Percentiles rank a stretch among this genome's conserved stretches.
Evolutionary conservation across 2,329 filamentous ascomycete genomes (phyloP).

Genomic region (Colletotrichum neosansevieriae): DNA sequence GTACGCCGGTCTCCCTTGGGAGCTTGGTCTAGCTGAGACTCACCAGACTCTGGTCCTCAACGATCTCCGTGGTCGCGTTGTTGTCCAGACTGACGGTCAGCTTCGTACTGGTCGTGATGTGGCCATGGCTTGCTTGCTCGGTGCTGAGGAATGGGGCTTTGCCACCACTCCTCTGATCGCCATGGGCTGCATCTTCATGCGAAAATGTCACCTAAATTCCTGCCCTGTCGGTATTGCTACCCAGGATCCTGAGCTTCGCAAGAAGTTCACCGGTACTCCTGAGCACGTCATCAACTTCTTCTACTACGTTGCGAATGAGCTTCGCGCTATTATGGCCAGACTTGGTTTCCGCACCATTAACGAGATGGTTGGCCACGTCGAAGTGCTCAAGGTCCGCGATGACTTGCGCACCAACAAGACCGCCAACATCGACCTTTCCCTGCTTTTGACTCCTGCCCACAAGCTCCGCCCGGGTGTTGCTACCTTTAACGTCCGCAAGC

Average conservation of each 20-base stretch:
- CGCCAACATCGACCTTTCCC: conserved; percentile 90
- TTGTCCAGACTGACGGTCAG: conserved; percentile 97
- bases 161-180: conserved; percentile 94
- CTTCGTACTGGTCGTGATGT: conserved; percentile 92
- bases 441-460: conserved; percentile 95
- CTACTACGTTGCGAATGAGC: conserved; percentile 96
- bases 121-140: conserved; percentile 92
- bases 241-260: conserved; percentile 91
- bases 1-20: conserved; percentile 96
- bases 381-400: conserved; percentile 86
- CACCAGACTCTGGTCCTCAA: conserved; percentile 97
- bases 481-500: conserved; percentile 97
- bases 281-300: conserved; percentile 99
- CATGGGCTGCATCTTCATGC: conserved; percentile 97
- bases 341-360: conserved; percentile 95
- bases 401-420: conserved; percentile 91
- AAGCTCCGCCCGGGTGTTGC: conserved; percentile 93
- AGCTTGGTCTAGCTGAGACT: conserved; percentile 94
- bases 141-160: conserved; percentile 98
- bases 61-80: conserved; percentile 92
- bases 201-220: conserved; percentile 81
- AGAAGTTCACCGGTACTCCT: conserved; percentile 93
- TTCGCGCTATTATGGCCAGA: conserved; percentile 96
- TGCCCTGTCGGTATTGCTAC: conserved; percentile 95
- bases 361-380: conserved; percentile 96